Conservation (phyloP, 2,329 filamentous ascomycete species). For the Sporothrix protearum region DNA sequence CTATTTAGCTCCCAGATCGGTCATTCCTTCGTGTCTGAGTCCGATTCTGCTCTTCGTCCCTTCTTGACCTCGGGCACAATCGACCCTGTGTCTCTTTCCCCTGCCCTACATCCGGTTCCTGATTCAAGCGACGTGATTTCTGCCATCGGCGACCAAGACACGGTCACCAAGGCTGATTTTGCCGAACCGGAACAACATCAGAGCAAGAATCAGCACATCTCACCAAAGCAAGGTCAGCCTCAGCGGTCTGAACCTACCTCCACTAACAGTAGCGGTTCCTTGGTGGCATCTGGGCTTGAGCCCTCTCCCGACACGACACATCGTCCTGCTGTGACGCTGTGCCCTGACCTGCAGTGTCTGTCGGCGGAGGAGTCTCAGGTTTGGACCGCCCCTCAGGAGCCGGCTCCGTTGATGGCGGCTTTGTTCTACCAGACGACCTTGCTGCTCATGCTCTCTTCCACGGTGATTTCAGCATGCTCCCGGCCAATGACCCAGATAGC, state of each 20-base stretch:
- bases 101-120: constrained; percentile 51
- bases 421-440: constrained; percentile 55
- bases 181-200: neutral
- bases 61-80: constrained; percentile 50
- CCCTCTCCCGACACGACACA: constrained; percentile 88
- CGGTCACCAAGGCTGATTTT: neutral
- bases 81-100: constrained; percentile 60
- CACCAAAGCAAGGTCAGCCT: neutral
- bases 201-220: neutral
- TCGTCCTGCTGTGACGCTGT: constrained; percentile 99
- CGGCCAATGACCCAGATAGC: constrained; percentile 68
- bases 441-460: constrained; percentile 64
- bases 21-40: constrained; percentile 33
- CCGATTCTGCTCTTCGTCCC: constrained; percentile 41
- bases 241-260: neutral
- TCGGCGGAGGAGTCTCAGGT: constrained; percentile 62
- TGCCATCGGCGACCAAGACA: constrained; percentile 11
- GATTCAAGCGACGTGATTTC: constrained; percentile 39
- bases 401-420: constrained; percentile 40
- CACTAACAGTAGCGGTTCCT: constrained; percentile 29
- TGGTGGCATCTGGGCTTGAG: constrained; percentile 33
- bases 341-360: constrained; percentile 97
- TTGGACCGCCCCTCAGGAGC: constrained; percentile 45
- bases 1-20: constrained; percentile 52
- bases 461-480: constrained; percentile 65